Evolutionary conservation across 768 basidiomycete genomes (phyloP), one percentile per base, ranked within the genome.

Genomic region (Phylloporus scabripes): DNA sequence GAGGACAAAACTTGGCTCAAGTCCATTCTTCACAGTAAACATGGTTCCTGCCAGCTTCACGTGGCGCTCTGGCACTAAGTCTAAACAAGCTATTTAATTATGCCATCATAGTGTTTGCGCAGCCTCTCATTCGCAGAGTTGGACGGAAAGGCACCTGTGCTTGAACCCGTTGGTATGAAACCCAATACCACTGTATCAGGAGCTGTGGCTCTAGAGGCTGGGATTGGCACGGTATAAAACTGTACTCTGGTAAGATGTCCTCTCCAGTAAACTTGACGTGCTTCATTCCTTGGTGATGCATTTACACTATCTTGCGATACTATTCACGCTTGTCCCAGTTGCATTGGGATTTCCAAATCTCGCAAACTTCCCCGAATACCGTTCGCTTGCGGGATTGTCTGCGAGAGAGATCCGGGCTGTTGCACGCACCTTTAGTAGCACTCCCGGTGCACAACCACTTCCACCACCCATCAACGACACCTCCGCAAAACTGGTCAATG

Each of bases 381-480:
- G 48, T 43, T 63, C 60, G 2, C 55, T 63, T 18, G 49, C 49
- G 0, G 60, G 60, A 9, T 26, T 61, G 36, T 54, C 60, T 24
- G 21, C 17, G 1, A 21, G 57, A 15, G 47, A 61, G 15, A 24
- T 63, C 14, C 50, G 38, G 5, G 52, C 42, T 17, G 48, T 63
- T 17, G 51, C 36, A 1, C 53, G 26, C 20, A 41, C 43, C 0
- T 62, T 63, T 33, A 20, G 32, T 5, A 55, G 36, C 17, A 62
- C 56, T 0, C 61, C 58, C 5, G 56, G 60, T 18, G 44, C 59
- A 45, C 59, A 63, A 24, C 56, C 55, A 23, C 42, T 58, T n/a
- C 61, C 60, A 1, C 53, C 49, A 34, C 20, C 61, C 7, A 42
- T 62, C 42, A 55, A 55, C 0, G 61, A 62, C 18, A 62, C 61